Evolutionary conservation across 2,329 filamentous ascomycete genomes (phyloP).

Genomic region (Rugonectria rugulosa): DNA sequence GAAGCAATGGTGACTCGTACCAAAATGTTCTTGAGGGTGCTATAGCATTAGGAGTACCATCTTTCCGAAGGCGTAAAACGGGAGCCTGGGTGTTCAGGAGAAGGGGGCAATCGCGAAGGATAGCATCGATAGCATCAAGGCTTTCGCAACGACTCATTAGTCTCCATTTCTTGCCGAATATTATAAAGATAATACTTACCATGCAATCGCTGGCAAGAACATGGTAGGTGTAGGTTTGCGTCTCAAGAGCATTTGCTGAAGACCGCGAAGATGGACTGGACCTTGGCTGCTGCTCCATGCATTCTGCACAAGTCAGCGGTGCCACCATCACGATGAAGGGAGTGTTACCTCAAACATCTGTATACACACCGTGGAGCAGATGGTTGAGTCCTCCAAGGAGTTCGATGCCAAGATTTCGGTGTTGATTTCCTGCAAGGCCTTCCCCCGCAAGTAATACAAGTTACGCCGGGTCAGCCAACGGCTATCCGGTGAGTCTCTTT

Average conservation of each 20-base stretch:
- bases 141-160: not conserved
- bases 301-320: not conserved
- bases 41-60: not conserved
- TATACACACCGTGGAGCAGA: slow-evolving; percentile 3
- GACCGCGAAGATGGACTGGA: slow-evolving; percentile 8
- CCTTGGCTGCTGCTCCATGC: slow-evolving; percentile 11
- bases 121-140: slow-evolving; percentile 12
- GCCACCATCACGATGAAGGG: not conserved
- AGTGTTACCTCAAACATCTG: slow-evolving; percentile 10
- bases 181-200: not conserved
- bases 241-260: slow-evolving; percentile 10
- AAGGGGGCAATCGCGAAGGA: slow-evolving; percentile 9
- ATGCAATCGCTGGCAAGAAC: slow-evolving; percentile 4
- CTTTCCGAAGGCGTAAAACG: not conserved
- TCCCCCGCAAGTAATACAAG: slow-evolving; percentile 6
- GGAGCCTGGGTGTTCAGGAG: slow-evolving; percentile 5
- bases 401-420: slow-evolving; percentile 2
- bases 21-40: not conserved
- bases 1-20: not conserved
- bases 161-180: not conserved
- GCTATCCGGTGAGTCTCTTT: not conserved
- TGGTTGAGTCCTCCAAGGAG: slow-evolving; percentile 1
- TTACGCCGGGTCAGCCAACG: slow-evolving; percentile 7
- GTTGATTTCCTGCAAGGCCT: slow-evolving; percentile 8
- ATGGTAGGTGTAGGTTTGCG: slow-evolving; percentile 2